Conservation (phyloP, 1,284 basidiomycete species). For the Phellinidium pouzarii region DNA sequence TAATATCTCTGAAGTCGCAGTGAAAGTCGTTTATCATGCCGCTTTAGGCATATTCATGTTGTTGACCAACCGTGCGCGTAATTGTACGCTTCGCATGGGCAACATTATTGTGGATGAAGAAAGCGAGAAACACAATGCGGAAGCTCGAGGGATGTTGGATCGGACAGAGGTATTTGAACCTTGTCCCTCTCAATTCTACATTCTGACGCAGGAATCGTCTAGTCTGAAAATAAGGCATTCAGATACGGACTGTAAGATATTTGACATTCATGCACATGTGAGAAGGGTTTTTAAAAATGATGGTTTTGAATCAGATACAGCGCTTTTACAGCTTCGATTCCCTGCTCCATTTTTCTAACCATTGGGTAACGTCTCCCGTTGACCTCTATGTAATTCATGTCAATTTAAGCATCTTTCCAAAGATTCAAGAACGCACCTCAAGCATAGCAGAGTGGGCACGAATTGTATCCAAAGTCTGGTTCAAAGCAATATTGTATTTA, state of each 20-base stretch:
- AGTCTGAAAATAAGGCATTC: slow-evolving; percentile 16
- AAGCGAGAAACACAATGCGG: slow-evolving; percentile 6
- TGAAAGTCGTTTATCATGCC: slow-evolving; percentile 14
- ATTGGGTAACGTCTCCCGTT: slow-evolving; percentile 48
- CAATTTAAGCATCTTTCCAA: not conserved
- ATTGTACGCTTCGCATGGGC: not conserved
- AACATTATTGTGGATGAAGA: slow-evolving; percentile 5
- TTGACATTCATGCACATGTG: not conserved
- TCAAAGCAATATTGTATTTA: slow-evolving; percentile 56
- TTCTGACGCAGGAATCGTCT: not conserved
- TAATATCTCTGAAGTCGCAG: slow-evolving; percentile 4
- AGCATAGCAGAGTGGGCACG: slow-evolving; percentile 52
- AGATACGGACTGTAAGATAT: slow-evolving; percentile 13
- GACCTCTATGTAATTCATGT: slow-evolving; percentile 37
- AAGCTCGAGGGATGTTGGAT: slow-evolving; percentile 16
- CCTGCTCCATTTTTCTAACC: slow-evolving; percentile 45
- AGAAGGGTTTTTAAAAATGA: not conserved
- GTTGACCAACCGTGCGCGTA: slow-evolving; percentile 1
- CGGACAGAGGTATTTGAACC: slow-evolving; percentile 9
- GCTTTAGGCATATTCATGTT: slow-evolving; percentile 14
- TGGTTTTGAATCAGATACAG: not conserved
- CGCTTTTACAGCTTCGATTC: slow-evolving; percentile 15
- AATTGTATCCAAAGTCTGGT: slow-evolving; percentile 64
- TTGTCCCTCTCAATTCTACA: not conserved
- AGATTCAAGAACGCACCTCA: slow-evolving; percentile 34